A percentile compares a stretch with the other conserved stretches of the same genome.
Conservation (phyloP, 2,329 filamentous ascomycete species). For the Fusarium napiforme region DNA sequence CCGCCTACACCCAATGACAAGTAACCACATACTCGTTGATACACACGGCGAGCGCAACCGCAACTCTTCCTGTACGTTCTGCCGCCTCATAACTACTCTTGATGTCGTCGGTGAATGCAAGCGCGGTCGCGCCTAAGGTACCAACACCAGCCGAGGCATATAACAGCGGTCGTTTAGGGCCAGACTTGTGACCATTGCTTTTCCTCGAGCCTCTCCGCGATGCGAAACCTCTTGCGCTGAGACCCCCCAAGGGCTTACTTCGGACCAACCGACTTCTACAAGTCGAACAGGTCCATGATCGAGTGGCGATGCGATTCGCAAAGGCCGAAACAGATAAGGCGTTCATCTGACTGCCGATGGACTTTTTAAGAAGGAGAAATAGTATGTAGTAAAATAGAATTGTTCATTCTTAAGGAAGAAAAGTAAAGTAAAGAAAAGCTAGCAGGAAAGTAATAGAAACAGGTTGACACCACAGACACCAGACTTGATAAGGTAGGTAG, state of each 20-base stretch:
- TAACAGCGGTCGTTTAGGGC: conserved; percentile 52
- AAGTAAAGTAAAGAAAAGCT: conserved; percentile 3
- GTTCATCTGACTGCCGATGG: conserved; percentile 53
- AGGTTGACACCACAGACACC: conserved; percentile 1
- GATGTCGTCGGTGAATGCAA: conserved; percentile 74
- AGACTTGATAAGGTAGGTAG: conserved; percentile 3
- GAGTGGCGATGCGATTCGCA: conserved; percentile 52
- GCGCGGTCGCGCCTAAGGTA: conserved; percentile 58
- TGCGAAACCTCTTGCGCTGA: conserved; percentile 46
- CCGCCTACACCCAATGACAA: not conserved
- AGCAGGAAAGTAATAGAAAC: conserved; percentile 5
- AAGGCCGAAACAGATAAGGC: conserved; percentile 52
- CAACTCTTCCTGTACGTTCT: conserved; percentile 83
- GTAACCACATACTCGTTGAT: conserved; percentile 79
- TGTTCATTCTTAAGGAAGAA: conserved; percentile 40
- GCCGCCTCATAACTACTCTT: conserved; percentile 80
- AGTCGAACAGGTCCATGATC: conserved; percentile 59
- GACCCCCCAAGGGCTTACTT: conserved; percentile 44
- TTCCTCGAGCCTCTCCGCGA: conserved; percentile 43
- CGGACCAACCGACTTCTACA: conserved; percentile 56
- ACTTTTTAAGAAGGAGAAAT: conserved; percentile 23
- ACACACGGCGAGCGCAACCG: conserved; percentile 77
- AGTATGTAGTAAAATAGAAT: conserved; percentile 5
- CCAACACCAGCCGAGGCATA: conserved; percentile 64
- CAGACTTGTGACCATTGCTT: conserved; percentile 33